These are phyloP conservation scores for Cenchrus fungigraminus DNA, from an alignment of 176 grass and related monocot genomes.

Conservation along the genomic window DNA sequence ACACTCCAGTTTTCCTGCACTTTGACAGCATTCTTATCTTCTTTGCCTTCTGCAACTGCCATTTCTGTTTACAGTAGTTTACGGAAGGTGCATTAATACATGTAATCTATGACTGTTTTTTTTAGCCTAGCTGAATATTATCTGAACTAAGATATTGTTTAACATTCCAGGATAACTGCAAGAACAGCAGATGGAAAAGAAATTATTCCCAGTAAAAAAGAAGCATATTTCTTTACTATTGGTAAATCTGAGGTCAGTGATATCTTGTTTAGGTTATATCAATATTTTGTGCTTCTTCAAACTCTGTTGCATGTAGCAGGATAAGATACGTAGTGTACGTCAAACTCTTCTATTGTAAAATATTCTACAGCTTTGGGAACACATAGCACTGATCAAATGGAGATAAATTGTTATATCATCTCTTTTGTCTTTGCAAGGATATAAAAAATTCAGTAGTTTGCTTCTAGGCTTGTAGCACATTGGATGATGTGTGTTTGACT, in stretches of 20 bases:
- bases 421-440: neutral
- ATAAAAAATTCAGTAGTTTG: neutral
- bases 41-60: neutral
- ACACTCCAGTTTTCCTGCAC: neutral
- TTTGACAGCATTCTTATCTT: slow-evolving; percentile 31
- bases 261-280: slow-evolving; percentile 26
- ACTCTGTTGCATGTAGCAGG: neutral
- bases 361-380: slow-evolving; percentile 21
- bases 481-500: neutral
- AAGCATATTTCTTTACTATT: slow-evolving; percentile 84
- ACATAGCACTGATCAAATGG: neutral
- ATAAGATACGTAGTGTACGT: slow-evolving; percentile 15
- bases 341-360: slow-evolving; percentile 11
- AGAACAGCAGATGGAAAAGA: slow-evolving; percentile 82
- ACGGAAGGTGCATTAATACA: neutral
- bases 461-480: neutral
- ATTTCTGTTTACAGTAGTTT: slow-evolving; percentile 20
- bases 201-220: slow-evolving; percentile 65
- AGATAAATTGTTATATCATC: slow-evolving; percentile 19
- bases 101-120: neutral
- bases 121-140: slow-evolving; percentile 20
- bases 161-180: slow-evolving; percentile 71
- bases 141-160: slow-evolving; percentile 30
- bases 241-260: slow-evolving; percentile 93
- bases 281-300: neutral